A percentile compares a stretch with the other conserved stretches of the same genome.
These are phyloP conservation scores for Solanum tarijense DNA, from an alignment of 257 asterid genomes.

Conservation along the genomic window DNA sequence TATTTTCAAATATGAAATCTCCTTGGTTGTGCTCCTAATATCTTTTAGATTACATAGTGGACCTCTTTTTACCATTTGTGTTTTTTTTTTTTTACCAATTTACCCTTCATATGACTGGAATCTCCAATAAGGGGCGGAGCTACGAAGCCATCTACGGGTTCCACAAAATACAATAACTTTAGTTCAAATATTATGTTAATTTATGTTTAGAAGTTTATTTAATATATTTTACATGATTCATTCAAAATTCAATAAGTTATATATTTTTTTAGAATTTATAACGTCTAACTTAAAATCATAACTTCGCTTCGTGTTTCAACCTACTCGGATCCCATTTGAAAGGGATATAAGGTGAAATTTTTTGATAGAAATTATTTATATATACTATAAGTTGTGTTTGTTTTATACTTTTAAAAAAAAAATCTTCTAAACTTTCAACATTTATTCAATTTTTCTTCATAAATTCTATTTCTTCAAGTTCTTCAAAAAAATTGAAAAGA, in stretches of 20 bases:
- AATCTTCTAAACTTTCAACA: too few species aligned
- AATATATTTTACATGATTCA: too few species aligned
- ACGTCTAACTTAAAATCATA: accelerated
- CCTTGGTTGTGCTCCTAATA: too few species aligned
- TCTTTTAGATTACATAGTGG: too few species aligned
- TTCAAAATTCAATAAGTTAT: not conserved
- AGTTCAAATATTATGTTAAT: too few species aligned
- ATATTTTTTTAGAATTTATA: not conserved
- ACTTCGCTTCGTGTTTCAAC: accelerated
- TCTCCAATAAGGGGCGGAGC: not conserved
- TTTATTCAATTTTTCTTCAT: too few species aligned
- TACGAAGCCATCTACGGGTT: not conserved
- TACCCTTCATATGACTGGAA: not conserved
- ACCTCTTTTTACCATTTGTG: too few species aligned
- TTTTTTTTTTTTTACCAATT: too few species aligned
- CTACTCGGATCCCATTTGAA: not conserved
- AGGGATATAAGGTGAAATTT: not conserved
- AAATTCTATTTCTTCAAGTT: not conserved
- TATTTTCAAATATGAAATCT: too few species aligned
- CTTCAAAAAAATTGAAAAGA: not conserved
- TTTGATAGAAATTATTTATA: not conserved
- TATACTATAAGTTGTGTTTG: not conserved
- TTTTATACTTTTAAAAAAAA: not conserved
- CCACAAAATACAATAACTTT: too few species aligned
- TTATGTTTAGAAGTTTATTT: too few species aligned